A percentile compares a stretch with the other conserved stretches of the same genome.
Conservation (phyloP, 2,329 filamentous ascomycete genomes). For the Nannizzia gypsea region DNA sequence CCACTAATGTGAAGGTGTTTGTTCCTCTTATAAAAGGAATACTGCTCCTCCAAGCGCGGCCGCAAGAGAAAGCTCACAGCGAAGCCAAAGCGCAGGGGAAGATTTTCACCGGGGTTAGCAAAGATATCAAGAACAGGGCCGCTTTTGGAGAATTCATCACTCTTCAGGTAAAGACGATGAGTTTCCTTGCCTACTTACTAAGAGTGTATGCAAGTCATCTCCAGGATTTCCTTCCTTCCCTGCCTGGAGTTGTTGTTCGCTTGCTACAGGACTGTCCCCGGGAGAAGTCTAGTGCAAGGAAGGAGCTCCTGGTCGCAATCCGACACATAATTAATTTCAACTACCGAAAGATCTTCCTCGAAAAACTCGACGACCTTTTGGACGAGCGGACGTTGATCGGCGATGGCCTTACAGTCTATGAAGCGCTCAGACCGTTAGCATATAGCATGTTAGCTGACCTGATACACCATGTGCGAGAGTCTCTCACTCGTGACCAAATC, state of each 20-base stretch:
- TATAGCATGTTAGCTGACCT: conserved; percentile 98
- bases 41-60: conserved; percentile 75
- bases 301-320: conserved; percentile 91
- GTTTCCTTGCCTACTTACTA: conserved; percentile 86
- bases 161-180: conserved; percentile 98
- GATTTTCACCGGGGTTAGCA: conserved; percentile 86
- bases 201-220: conserved; percentile 78
- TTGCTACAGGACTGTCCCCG: conserved; percentile 86
- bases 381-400: conserved; percentile 91
- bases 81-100: conserved; percentile 69
- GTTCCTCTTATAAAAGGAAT: conserved; percentile 90
- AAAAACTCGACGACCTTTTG: conserved; percentile 86
- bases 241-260: conserved; percentile 83
- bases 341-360: conserved; percentile 85
- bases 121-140: conserved; percentile 81
- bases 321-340: conserved; percentile 99
- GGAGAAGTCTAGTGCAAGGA: conserved; percentile 85
- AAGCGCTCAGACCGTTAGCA: conserved; percentile 86
- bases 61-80: conserved; percentile 80
- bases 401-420: conserved; percentile 90
- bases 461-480: conserved; percentile 90
- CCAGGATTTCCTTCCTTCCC: conserved; percentile 69
- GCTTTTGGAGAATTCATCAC: conserved; percentile 97
- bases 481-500: conserved; percentile 81
- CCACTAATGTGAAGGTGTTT: conserved; percentile 78